A percentile compares a stretch with the other conserved stretches of the same genome.
Evolutionary conservation across 495 filamentous ascomycete species (phyloP).

Genomic region (Echria macrotheca): DNA sequence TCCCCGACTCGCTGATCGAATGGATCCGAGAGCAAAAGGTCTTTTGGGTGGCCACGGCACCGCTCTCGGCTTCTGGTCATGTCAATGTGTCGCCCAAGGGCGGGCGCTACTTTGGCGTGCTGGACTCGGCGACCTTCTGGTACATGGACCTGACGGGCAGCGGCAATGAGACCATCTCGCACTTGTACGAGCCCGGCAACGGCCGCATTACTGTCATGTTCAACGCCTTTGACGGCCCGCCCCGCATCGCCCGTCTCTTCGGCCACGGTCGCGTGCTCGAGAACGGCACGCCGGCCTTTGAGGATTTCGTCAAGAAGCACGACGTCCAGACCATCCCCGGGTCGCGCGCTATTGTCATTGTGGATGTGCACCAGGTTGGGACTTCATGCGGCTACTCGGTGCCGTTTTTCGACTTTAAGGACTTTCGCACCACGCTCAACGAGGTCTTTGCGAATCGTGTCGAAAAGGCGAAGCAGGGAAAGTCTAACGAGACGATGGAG

Average conservation of each 20-base stretch:
- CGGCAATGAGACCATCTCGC: conserved; percentile 65
- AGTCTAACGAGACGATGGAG: conserved; percentile 47
- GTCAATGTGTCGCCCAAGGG: conserved; percentile 73
- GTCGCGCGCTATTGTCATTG: conserved; percentile 55
- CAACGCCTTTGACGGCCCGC: conserved; percentile 57
- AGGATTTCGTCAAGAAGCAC: conserved; percentile 41
- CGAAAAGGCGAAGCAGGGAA: conserved; percentile 35
- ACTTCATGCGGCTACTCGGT: conserved; percentile 50
- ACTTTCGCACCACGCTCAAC: conserved; percentile 41
- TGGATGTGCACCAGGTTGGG: conserved; percentile 62
- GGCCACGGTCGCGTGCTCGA: conserved; percentile 63
- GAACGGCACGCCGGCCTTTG: conserved; percentile 42
- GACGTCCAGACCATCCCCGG: conserved; percentile 40
- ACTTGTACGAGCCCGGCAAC: conserved; percentile 62
- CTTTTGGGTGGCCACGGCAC: conserved; percentile 66
- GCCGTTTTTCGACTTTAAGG: conserved; percentile 48
- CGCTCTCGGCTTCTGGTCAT: conserved; percentile 48
- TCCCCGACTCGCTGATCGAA: conserved; percentile 47
- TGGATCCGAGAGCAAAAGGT: conserved; percentile 60
- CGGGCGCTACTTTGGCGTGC: conserved; percentile 54
- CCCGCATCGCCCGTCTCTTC: conserved; percentile 66
- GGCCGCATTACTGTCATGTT: conserved; percentile 68
- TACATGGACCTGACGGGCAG: conserved; percentile 70
- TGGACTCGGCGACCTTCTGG: conserved; percentile 53
- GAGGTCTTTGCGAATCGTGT: conserved; percentile 43